A percentile compares a stretch with the other conserved stretches of the same genome.
Evolutionary conservation across 257 asterid species (phyloP).

Genomic region (Mitragyna speciosa): DNA sequence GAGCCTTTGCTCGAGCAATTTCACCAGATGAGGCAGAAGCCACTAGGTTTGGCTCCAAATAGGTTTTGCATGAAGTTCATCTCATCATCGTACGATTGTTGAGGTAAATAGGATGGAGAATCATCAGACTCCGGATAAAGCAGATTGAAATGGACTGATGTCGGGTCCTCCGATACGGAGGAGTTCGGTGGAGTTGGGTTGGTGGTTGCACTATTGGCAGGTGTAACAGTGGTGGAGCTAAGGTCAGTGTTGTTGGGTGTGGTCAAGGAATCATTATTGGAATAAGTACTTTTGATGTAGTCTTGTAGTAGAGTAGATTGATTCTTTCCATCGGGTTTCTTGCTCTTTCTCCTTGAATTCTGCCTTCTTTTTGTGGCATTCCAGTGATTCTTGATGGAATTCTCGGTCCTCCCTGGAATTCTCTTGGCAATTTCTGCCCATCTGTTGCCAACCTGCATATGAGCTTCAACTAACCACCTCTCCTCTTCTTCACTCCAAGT

Average conservation of each 20-base stretch:
- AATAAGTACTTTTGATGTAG: constrained; percentile 43
- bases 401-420: constrained; percentile 76
- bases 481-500: constrained; percentile 80
- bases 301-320: constrained; percentile 52
- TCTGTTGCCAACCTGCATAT: constrained; percentile 49
- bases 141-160: not conserved
- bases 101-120: constrained; percentile 32
- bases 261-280: constrained; percentile 12
- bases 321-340: constrained; percentile 27
- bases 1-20: not conserved
- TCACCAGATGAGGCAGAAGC: not conserved
- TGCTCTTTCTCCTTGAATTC: constrained; percentile 42
- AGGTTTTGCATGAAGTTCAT: constrained; percentile 48
- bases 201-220: not conserved
- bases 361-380: constrained; percentile 67
- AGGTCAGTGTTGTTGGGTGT: not conserved
- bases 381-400: constrained; percentile 87
- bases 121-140: constrained; percentile 20
- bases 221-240: not conserved
- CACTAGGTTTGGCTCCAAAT: constrained; percentile 28
- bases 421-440: constrained; percentile 78
- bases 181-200: constrained; percentile 15
- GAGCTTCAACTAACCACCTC: constrained; percentile 50
- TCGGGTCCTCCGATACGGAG: constrained; percentile 5
- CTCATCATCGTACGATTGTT: constrained; percentile 50